A percentile compares a stretch with the other conserved stretches of the same genome.
phyloP scores from a whole-genome alignment of 805 yeast genomes.

The Starmerella floris region DNA sequence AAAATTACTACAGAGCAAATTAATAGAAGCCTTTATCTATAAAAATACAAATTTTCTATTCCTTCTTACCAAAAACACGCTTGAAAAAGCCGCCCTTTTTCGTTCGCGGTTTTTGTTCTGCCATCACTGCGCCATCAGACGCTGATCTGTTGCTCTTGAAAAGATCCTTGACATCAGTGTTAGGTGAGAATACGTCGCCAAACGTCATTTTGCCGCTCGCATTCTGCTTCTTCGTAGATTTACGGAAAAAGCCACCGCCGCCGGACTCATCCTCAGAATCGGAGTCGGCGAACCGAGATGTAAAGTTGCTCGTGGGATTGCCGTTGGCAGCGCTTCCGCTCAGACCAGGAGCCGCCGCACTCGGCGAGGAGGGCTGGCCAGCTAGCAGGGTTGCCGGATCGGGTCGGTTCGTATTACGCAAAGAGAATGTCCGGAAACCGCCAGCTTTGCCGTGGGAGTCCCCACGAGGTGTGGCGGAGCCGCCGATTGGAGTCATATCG shows the following conservation, averaged over 20 bases:
- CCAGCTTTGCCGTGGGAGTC: background rate
- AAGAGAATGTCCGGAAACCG: conserved; percentile 17
- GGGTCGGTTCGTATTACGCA: conserved; percentile 14
- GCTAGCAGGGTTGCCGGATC: conserved; percentile 14
- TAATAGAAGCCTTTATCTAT: no score
- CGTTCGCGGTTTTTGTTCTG: conserved; percentile 3
- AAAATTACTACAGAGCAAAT: no score
- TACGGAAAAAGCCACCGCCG: background rate
- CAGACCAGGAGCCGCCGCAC: background rate
- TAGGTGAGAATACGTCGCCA: conserved; percentile 24
- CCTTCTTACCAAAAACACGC: conserved; percentile 16
- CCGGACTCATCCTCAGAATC: conserved; percentile 25
- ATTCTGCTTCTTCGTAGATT: background rate
- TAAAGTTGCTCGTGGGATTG: conserved; percentile 17
- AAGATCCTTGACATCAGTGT: conserved; percentile 22
- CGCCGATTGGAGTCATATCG: background rate
- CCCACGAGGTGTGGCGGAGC: no score
- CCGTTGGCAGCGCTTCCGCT: background rate
- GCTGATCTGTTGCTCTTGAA: conserved; percentile 14
- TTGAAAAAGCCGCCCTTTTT: conserved; percentile 19
- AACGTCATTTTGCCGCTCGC: conserved; percentile 11
- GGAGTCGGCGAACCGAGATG: conserved; percentile 26
- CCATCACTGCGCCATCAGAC: conserved; percentile 9
- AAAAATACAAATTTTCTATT: no score
- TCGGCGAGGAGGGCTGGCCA: background rate